Evolutionary conservation across 2,329 filamentous ascomycete genomes (phyloP).

Genomic region (Dactylonectria macrodidyma): DNA sequence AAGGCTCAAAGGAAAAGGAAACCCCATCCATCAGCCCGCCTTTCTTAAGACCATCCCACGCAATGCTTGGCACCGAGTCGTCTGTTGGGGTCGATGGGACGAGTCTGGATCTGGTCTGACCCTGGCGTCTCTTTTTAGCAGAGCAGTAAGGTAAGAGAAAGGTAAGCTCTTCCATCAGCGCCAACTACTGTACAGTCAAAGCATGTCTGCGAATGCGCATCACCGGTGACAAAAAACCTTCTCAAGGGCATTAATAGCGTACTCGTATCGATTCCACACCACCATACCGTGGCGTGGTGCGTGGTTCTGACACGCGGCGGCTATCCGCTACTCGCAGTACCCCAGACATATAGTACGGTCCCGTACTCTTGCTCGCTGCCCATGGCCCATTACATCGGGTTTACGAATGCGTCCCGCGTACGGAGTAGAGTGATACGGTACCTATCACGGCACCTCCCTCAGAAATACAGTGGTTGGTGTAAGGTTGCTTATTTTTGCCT

Average conservation of each 20-base stretch:
- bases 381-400: neutral
- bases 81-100: constrained; percentile 4
- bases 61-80: constrained; percentile 15
- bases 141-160: neutral
- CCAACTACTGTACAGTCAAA: neutral
- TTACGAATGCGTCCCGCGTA: constrained; percentile 3
- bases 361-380: neutral
- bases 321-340: constrained; percentile 1
- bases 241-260: neutral
- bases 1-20: neutral
- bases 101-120: neutral
- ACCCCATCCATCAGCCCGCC: neutral
- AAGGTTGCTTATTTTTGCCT: neutral
- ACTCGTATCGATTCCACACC: neutral
- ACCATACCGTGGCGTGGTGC: neutral
- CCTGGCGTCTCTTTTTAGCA: neutral
- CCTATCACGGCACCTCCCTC: too few relatives aligned
- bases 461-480: neutral
- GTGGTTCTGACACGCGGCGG: constrained; percentile 6
- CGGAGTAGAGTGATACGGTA: neutral
- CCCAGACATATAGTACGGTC: neutral
- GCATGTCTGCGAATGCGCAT: neutral
- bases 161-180: neutral
- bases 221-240: neutral
- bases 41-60: neutral